Evolutionary conservation across 2,329 filamentous ascomycete genomes (phyloP).

Genomic region (Dactylonectria estremocensis): DNA sequence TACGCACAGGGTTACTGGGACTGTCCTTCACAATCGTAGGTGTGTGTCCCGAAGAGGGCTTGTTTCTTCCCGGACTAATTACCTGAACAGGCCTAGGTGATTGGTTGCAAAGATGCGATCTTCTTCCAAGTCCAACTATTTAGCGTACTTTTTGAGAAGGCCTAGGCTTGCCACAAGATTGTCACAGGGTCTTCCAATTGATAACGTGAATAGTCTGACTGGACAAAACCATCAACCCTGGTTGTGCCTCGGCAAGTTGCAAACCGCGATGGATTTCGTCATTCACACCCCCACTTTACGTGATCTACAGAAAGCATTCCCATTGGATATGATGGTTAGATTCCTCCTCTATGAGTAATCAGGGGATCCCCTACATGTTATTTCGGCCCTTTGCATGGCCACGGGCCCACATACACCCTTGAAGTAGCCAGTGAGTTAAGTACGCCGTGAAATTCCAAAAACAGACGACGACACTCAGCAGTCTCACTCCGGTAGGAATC

Average conservation of each 20-base stretch:
- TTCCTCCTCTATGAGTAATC: not conserved
- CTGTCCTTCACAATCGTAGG: not conserved
- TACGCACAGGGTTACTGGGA: not conserved
- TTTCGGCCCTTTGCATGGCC: not conserved
- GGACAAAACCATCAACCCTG: not conserved
- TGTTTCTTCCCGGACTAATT: not conserved
- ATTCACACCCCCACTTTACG: constrained; percentile 13
- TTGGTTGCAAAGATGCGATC: not conserved
- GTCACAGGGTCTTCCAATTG: not conserved
- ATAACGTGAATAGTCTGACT: not conserved
- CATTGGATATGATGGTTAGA: constrained; percentile 2
- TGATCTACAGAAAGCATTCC: not conserved
- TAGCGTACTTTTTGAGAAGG: no score
- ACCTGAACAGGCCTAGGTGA: not conserved
- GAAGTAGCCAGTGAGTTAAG: not conserved
- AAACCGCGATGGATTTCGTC: constrained; percentile 13
- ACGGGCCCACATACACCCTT: not conserved
- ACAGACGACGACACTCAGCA: not conserved
- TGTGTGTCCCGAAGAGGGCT: not conserved
- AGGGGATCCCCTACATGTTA: not conserved
- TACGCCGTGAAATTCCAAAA: not conserved
- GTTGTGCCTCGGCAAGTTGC: not conserved
- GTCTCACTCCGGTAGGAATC: not conserved
- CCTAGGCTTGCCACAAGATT: not conserved
- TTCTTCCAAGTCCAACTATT: not conserved